Conservation (phyloP, 805 yeast species). For the Clavispora phyllophila region DNA sequence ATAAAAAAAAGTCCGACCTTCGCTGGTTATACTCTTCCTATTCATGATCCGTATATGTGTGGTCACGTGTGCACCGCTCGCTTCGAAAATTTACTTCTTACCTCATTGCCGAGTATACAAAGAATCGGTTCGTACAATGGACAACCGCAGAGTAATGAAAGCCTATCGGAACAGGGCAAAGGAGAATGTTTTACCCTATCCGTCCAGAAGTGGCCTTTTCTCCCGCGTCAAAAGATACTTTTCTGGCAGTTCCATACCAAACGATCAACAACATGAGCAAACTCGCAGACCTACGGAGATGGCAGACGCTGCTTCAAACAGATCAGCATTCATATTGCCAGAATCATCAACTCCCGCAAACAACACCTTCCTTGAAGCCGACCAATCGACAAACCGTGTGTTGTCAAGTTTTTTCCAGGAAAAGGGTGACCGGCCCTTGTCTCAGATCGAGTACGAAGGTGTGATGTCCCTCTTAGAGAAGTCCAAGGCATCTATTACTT, state of each 20-base stretch:
- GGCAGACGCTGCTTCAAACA: not conserved
- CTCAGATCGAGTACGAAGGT: constrained; percentile 78
- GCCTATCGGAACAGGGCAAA: constrained; percentile 23
- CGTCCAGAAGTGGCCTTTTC: constrained; percentile 20
- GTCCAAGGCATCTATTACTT: constrained; percentile 13
- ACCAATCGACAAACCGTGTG: constrained; percentile 38
- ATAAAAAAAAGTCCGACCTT: too few species aligned
- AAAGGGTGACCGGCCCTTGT: constrained; percentile 71
- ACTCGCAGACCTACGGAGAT: not conserved
- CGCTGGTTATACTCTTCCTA: too few species aligned
- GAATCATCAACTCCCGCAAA: constrained; percentile 1
- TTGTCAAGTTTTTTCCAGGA: constrained; percentile 65
- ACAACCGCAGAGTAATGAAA: constrained; percentile 30
- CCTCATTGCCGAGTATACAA: not conserved
- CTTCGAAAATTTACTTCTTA: constrained; percentile 1
- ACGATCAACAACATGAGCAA: not conserved
- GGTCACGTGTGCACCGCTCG: constrained; percentile 3
- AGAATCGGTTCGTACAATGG: constrained; percentile 18
- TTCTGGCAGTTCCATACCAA: constrained; percentile 9
- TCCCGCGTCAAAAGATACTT: constrained; percentile 26
- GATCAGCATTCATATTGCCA: constrained; percentile 5
- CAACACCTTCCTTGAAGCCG: not conserved
- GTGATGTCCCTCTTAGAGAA: constrained; percentile 52
- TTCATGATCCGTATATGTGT: too few species aligned
- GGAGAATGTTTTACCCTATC: constrained; percentile 18